Base-by-base conservation (phyloP, 169 alveolate species). In the Blepharisma undulans region DNA sequence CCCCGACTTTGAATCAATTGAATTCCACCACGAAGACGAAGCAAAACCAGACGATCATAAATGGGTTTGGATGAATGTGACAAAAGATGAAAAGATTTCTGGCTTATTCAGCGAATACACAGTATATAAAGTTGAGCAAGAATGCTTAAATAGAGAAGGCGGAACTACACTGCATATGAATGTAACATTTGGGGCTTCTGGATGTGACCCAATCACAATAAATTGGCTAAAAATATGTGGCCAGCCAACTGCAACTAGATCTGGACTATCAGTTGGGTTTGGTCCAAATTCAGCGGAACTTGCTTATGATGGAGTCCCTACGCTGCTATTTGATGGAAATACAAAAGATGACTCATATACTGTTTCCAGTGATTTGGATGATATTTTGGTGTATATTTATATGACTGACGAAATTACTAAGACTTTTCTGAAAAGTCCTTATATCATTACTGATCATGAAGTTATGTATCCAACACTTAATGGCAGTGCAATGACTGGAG, bases 161-260 rank as follows among this genome's bases (percentile, higher is more conserved):
- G 74, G 74, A 18, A 30, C 89, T 1, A 36, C 89, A 7, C 27
- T 84, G 7, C 22, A 22, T 4, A 21, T 59, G 78, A 84, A 84
- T 59, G 89, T 84, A n/a, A 84, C 89, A 21, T 84, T 84, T 30
- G 60, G 32, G n/a, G 89, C 89, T 8, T 77, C 74, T 84, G 27
- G 77, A 12, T 84, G 89, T 32, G 89, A 84, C 27, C 79, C 89
- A 29, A 30, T 84, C 60, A 84, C 89, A 32, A 32, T 84, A 21
- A 84, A 84, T 30, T 84, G 89, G 89, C 22, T 48, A 5, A 84
- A 84, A 77, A 29, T 84, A 21, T 84, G 89, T 60, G 89, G 89
- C 7, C 32, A 84, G 34, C 89, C 89, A 21, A 84, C 79, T 48
- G 14, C 27, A n/a, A 36, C 29, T 8, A 84, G 89, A n/a, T 77